Percentiles rank a stretch among this genome's conserved stretches.
Conservation (phyloP, 345 rosid species). For the Rhodomyrtus tomentosa region DNA sequence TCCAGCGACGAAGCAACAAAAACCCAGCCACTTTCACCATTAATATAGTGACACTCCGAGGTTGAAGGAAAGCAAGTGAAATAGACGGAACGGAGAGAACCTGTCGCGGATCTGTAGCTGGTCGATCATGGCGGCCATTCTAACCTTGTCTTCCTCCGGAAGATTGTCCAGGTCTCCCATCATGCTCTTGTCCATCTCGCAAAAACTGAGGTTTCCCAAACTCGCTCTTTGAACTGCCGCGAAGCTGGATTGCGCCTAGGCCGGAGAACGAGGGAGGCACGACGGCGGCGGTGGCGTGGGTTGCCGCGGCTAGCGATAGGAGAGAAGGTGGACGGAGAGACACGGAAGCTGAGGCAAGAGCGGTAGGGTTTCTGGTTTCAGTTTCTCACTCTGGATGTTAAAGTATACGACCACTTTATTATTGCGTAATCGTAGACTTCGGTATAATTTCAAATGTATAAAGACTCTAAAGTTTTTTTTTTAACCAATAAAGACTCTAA, state of each 20-base stretch:
- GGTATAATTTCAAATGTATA: too few species aligned
- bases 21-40: neutral
- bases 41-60: neutral
- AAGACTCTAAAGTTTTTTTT: too few species aligned
- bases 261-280: neutral
- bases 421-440: too few species aligned
- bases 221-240: neutral
- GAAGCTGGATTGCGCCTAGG: neutral
- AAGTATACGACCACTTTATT: too few species aligned
- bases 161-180: constrained; percentile 73
- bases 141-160: constrained; percentile 59
- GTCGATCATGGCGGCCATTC: constrained; percentile 79
- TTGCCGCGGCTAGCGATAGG: neutral
- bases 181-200: constrained; percentile 68
- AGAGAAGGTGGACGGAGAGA: neutral
- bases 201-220: neutral
- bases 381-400: too few species aligned
- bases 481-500: too few species aligned
- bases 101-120: constrained; percentile 88
- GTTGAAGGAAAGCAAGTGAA: neutral
- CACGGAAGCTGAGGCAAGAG: neutral
- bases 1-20: neutral
- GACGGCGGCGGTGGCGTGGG: neutral
- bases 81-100: constrained; percentile 16
- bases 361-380: neutral